Base-by-base conservation (phyloP, 1,139 yeast species). In the Sugiyamaella novakii region DNA sequence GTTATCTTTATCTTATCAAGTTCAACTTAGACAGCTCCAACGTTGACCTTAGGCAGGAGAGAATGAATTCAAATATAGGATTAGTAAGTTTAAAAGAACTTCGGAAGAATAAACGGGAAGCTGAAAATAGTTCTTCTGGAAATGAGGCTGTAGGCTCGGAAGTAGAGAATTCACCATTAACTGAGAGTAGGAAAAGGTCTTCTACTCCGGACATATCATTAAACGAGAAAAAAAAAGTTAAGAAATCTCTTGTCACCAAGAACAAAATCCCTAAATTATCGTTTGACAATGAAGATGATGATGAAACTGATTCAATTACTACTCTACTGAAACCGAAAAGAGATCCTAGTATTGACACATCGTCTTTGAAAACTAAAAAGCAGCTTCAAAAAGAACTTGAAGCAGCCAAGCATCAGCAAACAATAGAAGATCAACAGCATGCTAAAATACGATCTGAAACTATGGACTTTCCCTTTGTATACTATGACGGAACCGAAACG, bases 401-500 rank as follows among this genome's bases (percentile, higher is more conserved):
- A 35, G 46, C 49, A 17, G 39, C 46, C n/a, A 52, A 51, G 34
- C 51, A 46, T 22, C 30, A 49, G 17, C 49, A 52, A 34, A 11
- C 18, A 4, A 5, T 17, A 10, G 33, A 49, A 47, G 14, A 43
- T 19, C 35, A 50, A 36, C 36, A 42, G 50, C 24, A 33, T 18
- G 18, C 39, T 18, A 25, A 14, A 14, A 44, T 41, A 21, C 21
- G 36, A 27, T 58, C 54, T 28, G 35, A 49, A 33, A 46, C 53
- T 2, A 48, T 45, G 12, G 27, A 19, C 4, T 39, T 60, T 19
- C 50, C 48, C 25, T 60, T 60, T 47, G 51, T 50, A 6, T 59
- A 54, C 35, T 60, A 47, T 25, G 62, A 60, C 31, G 64, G 62
- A 15, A 31, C 42, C 7, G 29, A 40, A 2, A 47, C 54, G 3